Evolutionary conservation across 2,329 filamentous ascomycete species (phyloP).

Genomic region (Penicillium sp.): DNA sequence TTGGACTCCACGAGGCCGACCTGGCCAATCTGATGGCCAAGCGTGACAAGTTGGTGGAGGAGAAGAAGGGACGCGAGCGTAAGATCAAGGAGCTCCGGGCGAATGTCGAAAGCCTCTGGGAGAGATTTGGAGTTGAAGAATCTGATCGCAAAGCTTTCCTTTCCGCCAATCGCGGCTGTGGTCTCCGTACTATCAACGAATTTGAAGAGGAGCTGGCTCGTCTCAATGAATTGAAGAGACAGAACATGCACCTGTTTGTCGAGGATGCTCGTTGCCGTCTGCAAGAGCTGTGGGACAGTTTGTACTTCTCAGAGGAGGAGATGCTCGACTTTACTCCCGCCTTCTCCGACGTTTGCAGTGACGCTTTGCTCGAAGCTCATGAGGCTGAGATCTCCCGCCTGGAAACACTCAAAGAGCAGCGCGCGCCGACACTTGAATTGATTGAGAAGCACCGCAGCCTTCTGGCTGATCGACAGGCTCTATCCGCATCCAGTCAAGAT

Average conservation of each 20-base stretch:
- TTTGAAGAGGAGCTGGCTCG: constrained; percentile 87
- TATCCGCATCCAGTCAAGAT: constrained; percentile 90
- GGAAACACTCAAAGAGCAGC: constrained; percentile 81
- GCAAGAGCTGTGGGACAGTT: constrained; percentile 90
- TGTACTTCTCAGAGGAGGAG: constrained; percentile 96
- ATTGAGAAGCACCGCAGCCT: constrained; percentile 83
- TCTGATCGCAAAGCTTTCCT: constrained; percentile 82
- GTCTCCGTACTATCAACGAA: constrained; percentile 89
- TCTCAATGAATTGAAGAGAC: constrained; percentile 88
- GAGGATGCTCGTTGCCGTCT: constrained; percentile 89
- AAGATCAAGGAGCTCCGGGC: constrained; percentile 73
- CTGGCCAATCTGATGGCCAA: constrained; percentile 70
- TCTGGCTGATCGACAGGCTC: constrained; percentile 81
- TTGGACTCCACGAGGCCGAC: constrained; percentile 89
- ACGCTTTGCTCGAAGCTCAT: constrained; percentile 91
- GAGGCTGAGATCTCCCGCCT: constrained; percentile 86
- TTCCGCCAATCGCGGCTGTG: constrained; percentile 85
- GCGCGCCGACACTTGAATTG: constrained; percentile 77
- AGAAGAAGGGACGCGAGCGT: constrained; percentile 84
- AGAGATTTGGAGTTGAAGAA: constrained; percentile 81
- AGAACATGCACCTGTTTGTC: constrained; percentile 94
- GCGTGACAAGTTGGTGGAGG: constrained; percentile 81
- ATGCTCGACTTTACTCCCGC: constrained; percentile 98
- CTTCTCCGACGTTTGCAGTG: constrained; percentile 95
- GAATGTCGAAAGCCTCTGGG: constrained; percentile 86